Base-by-base conservation (phyloP, 2,329 filamentous ascomycete species). In the Blumeria graminis region DNA sequence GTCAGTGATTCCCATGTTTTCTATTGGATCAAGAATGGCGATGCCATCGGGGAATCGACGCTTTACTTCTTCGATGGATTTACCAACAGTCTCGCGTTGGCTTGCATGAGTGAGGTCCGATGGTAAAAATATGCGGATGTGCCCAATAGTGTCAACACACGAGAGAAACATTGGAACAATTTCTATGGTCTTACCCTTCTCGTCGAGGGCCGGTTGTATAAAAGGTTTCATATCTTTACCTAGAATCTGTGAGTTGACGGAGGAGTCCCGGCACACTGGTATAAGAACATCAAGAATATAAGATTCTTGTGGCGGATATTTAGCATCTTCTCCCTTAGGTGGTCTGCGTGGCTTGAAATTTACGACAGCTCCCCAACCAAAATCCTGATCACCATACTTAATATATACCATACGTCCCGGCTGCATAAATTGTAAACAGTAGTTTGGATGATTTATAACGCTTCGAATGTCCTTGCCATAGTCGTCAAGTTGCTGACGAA, bases 1-100 rank as follows among this genome's bases (percentile, higher is more conserved):
- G 64, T 96, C 92, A 3, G 76, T 82, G 64, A 98, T 96, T 33
- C 80, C 78, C 92, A 98, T 96, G 65, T 95, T 89, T 68, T 96
- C 89, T 41, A 98, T 82, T 0, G 92, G 92, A 64, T 98, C 92
- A 16, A 98, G 71, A 6, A 89, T 75, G 3, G 92, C 84, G 57
- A 98, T 72, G 3, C 92, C 92, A 65, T 98, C 92, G 0, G 89
- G 88, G 71, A 98, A 96, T 32, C 92, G 82, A 62, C 80, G 80
- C 69, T 85, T 78, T 14, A 94, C 82, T 68, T 96, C 90, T 45
- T 79, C 76, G 33, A 96, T 69, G 3, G 76, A 69, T 65, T 82
- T 85, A 56, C 77, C 75, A 35, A 84, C 74, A 0, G 74, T 76
- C 61, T 84, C 84, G 57, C 82, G 78, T 53, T 87, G 78, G n/a